Percentiles rank a stretch among this genome's conserved stretches.
Conservation (phyloP, 2,329 filamentous ascomycete genomes). For the Fusarium sp. region DNA sequence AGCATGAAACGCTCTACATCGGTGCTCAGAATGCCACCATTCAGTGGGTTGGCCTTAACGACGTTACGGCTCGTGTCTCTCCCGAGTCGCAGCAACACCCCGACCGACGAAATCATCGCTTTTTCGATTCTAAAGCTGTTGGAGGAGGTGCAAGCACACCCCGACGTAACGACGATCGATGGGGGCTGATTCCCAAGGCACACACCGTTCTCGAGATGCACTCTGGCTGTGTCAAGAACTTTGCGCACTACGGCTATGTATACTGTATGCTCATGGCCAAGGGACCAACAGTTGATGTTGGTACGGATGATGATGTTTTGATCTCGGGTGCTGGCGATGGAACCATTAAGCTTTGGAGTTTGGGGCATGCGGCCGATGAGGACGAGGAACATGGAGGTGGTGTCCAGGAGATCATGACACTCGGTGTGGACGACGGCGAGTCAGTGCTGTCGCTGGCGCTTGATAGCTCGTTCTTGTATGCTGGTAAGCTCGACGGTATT, state of each 20-base stretch:
- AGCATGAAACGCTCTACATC: conserved; percentile 86
- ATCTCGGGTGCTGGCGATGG: conserved; percentile 95
- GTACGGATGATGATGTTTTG: conserved; percentile 82
- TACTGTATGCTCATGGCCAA: conserved; percentile 94
- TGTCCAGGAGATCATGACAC: conserved; percentile 77
- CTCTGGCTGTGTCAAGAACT: conserved; percentile 84
- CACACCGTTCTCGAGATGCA: conserved; percentile 82
- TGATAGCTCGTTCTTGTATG: conserved; percentile 93
- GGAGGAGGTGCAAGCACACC: conserved; percentile 88
- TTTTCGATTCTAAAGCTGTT: conserved; percentile 92
- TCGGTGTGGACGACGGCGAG: conserved; percentile 73
- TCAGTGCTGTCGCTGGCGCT: conserved; percentile 84
- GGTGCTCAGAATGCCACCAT: conserved; percentile 96
- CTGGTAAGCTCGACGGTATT: conserved; percentile 87
- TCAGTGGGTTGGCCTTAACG: conserved; percentile 87
- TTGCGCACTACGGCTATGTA: conserved; percentile 95
- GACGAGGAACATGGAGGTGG: conserved; percentile 67
- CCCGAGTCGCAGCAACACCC: conserved; percentile 79
- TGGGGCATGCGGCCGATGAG: conserved; percentile 59
- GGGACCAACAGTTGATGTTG: conserved; percentile 76
- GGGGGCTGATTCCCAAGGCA: conserved; percentile 67
- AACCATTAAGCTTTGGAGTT: conserved; percentile 92
- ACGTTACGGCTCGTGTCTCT: conserved; percentile 71
- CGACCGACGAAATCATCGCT: conserved; percentile 83
- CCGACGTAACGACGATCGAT: conserved; percentile 74